Base-by-base conservation (phyloP, 2,329 filamentous ascomycete genomes). In the Ascosphaera acerosa region DNA sequence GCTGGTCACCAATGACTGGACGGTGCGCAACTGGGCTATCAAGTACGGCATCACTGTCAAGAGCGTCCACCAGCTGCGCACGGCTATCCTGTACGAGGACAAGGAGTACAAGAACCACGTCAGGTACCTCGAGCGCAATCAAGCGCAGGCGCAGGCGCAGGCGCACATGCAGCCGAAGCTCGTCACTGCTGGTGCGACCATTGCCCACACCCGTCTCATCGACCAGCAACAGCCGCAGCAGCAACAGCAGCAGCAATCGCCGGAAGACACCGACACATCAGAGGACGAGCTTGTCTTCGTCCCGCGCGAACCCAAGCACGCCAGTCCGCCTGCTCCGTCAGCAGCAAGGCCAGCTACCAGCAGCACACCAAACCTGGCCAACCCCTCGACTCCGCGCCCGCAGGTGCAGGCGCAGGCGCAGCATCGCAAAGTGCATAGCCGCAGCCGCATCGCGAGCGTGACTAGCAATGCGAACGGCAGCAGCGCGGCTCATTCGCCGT, bases 231-330 rank as follows among this genome's bases (percentile, higher is more conserved):
- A n/a, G n/a, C n/a, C n/a, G n/a, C n/a, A n/a, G n/a, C n/a, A n/a
- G n/a, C n/a, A n/a, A n/a, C n/a, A n/a, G n/a, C n/a, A n/a, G n/a
- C 53, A 3, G 3, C 40, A 58, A 4, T 48, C 58, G 29, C 52
- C 54, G 5, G 58, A 58, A 35, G 54, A 58, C 20, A 53, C 52
- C n/a, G 54, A 58, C 10, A 58, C 52, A 22, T 55, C 58, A 15
- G 55, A 58, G 34, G 55, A 59, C 37, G 54, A 57, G 35, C 43
- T 59, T 17, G 54, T 59, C 2, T 59, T 59, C 34, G 50, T 55
- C 17, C 52, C 52, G 16, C 51, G 52, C 15, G 50, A 51, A 20
- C 49, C n/a, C n/a, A n/a, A n/a, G n/a, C n/a, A 48, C 33, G 50
- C 47, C 23, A 54, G 53, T 37, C 41, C 48, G 9, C 37, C 40